Conservation (phyloP, 257 asterid genomes). For the Paraleonurus japonicus region DNA sequence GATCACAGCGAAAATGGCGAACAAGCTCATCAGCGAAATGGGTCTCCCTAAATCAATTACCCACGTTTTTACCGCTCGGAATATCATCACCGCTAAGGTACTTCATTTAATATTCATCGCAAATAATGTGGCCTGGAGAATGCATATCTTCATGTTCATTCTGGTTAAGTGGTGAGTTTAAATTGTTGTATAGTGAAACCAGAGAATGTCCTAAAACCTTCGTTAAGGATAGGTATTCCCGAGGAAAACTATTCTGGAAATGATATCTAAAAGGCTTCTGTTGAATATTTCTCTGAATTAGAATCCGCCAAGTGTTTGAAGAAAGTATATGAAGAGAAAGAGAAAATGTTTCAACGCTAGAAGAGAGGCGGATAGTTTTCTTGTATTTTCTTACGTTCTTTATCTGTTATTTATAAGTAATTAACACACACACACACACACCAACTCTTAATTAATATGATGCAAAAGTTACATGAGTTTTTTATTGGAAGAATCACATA, state of each 20-base stretch:
- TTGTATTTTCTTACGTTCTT: not conserved
- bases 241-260: not conserved
- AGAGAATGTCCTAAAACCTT: not conserved
- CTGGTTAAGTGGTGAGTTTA: not conserved
- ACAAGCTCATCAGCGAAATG: no score
- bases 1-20: conserved; percentile 52
- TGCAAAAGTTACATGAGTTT: not conserved
- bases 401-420: not conserved
- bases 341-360: not conserved
- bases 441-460: not conserved
- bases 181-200: not conserved
- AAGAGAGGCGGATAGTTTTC: not conserved
- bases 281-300: not conserved
- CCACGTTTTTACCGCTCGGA: conserved; percentile 59
- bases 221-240: not conserved
- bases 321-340: not conserved
- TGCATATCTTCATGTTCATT: not conserved
- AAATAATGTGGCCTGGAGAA: not conserved
- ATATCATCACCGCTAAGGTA: conserved; percentile 77
- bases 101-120: not conserved
- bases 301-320: not conserved
- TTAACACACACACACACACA: not conserved
- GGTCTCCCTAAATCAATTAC: no score
- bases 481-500: not conserved
- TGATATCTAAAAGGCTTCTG: not conserved